phyloP scores from a whole-genome alignment of 1,284 basidiomycete genomes.

The Cyathus pygmaeus region DNA sequence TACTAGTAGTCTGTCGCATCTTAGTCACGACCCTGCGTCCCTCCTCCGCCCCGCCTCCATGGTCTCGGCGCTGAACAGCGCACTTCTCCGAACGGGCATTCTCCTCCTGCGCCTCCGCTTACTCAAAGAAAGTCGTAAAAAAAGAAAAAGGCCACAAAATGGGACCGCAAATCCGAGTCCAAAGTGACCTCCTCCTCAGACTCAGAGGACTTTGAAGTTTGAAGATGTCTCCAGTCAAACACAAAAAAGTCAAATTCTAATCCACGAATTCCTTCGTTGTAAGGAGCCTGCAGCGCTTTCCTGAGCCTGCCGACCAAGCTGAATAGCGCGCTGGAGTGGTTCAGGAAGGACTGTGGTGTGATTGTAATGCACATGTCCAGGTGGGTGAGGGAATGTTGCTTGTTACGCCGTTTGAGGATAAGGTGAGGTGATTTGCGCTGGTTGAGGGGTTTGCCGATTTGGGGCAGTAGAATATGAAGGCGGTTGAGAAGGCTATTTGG shows the following conservation, averaged over 20 bases:
- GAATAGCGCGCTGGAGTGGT: slow-evolving; percentile 71
- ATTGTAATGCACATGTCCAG: slow-evolving; percentile 78
- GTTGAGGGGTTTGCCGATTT: slow-evolving; percentile 2
- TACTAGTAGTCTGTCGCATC: too few species aligned
- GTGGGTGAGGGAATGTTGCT: slow-evolving; percentile 76
- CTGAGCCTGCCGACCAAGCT: slow-evolving; percentile 61
- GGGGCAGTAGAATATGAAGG: slow-evolving; percentile 72
- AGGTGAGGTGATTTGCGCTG: slow-evolving; percentile 53
- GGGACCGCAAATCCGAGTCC: too few species aligned
- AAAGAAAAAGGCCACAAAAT: too few species aligned
- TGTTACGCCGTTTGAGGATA: slow-evolving; percentile 79
- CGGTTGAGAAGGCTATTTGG: slow-evolving; percentile 77
- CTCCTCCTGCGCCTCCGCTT: too few species aligned
- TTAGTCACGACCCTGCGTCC: too few species aligned
- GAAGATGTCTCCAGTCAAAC: too few species aligned
- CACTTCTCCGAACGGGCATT: too few species aligned
- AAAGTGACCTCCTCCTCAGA: too few species aligned
- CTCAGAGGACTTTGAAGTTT: too few species aligned
- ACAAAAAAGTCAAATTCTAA: slow-evolving; percentile 47
- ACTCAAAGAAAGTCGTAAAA: too few species aligned
- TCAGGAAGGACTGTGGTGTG: slow-evolving; percentile 72
- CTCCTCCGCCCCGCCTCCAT: too few species aligned
- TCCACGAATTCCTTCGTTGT: slow-evolving; percentile 65
- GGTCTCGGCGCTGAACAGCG: too few species aligned
- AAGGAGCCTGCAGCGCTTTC: slow-evolving; percentile 64